Conservation (phyloP, 139 green algal genomes). For the Pedinophyceae sp. region DNA sequence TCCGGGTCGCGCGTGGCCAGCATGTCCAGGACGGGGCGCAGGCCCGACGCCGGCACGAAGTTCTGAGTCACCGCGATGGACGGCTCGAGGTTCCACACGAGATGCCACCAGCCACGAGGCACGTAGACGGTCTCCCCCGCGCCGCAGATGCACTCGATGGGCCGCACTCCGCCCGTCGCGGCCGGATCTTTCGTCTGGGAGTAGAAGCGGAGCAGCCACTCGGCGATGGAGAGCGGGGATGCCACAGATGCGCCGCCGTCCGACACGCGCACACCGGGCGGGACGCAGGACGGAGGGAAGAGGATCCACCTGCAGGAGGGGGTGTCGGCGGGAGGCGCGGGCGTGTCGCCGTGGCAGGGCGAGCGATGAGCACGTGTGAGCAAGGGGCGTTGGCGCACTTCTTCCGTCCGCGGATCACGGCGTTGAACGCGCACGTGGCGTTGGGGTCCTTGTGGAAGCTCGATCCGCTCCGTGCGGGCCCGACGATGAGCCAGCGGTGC, state of each 20-base stretch:
- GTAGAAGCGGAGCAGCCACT: conserved; percentile 88
- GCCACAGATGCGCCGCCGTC: conserved; percentile 77
- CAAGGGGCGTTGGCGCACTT: too few relatives aligned
- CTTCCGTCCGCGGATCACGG: conserved; percentile 58
- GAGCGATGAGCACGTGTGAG: conserved; percentile 14
- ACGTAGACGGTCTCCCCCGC: conserved; percentile 34
- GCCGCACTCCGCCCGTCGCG: neutral
- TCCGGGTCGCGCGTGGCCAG: conserved; percentile 1
- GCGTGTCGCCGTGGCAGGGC: conserved; percentile 31
- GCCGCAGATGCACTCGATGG: conserved; percentile 16
- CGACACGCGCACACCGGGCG: conserved; percentile 65
- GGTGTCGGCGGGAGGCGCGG: conserved; percentile 7
- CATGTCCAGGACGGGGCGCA: conserved; percentile 6
- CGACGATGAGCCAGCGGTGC: conserved; percentile 84
- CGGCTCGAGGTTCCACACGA: conserved; percentile 27
- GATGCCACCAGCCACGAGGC: conserved; percentile 35
- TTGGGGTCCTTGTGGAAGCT: conserved; percentile 79
- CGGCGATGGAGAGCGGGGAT: conserved; percentile 64
- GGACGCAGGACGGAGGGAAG: conserved; percentile 46
- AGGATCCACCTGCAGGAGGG: conserved; percentile 87
- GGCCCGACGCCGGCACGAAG: conserved; percentile 1
- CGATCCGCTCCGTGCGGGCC: conserved; percentile 49
- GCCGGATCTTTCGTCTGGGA: too few relatives aligned
- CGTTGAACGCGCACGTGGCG: conserved; percentile 86
- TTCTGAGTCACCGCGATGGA: conserved; percentile 29